These are phyloP conservation scores for Kodamaea alishanica DNA, from an alignment of 1,139 yeast species.

Conservation along the genomic window DNA sequence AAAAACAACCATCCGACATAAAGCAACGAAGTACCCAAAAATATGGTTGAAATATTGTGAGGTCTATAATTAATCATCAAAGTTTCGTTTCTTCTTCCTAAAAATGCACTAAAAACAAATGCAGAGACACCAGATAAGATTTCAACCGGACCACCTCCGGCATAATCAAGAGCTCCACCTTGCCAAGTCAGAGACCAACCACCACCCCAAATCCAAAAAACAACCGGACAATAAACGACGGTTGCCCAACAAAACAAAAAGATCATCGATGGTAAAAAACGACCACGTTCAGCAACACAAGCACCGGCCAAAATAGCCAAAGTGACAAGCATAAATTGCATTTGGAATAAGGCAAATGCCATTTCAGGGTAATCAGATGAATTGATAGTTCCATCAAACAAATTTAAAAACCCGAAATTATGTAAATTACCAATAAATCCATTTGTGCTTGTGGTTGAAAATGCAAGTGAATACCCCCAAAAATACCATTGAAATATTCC, in stretches of 20 bases:
- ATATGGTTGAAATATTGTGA: constrained; percentile 85
- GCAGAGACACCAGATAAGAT: constrained; percentile 90
- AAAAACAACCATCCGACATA: constrained; percentile 85
- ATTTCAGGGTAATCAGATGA: constrained; percentile 68
- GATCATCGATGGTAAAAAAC: constrained; percentile 79
- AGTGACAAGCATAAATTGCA: constrained; percentile 88
- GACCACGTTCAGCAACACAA: constrained; percentile 85
- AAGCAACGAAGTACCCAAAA: constrained; percentile 67
- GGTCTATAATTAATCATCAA: constrained; percentile 88
- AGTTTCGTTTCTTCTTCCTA: constrained; percentile 82
- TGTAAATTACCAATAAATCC: constrained; percentile 83
- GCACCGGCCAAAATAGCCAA: constrained; percentile 91
- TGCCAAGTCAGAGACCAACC: constrained; percentile 79
- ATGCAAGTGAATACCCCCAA: constrained; percentile 95
- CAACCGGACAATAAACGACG: constrained; percentile 86
- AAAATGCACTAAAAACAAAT: constrained; percentile 74
- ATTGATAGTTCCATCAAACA: constrained; percentile 48
- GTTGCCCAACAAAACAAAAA: constrained; percentile 89
- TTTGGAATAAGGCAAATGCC: constrained; percentile 81
- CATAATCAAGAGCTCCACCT: constrained; percentile 93
- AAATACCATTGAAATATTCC: constrained; percentile 92
- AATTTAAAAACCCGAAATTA: constrained; percentile 74
- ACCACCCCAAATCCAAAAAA: constrained; percentile 93
- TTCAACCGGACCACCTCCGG: constrained; percentile 98
- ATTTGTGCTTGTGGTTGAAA: constrained; percentile 70